Evolutionary conservation across 805 yeast species (phyloP).

Genomic region (Peterozyma toletana): DNA sequence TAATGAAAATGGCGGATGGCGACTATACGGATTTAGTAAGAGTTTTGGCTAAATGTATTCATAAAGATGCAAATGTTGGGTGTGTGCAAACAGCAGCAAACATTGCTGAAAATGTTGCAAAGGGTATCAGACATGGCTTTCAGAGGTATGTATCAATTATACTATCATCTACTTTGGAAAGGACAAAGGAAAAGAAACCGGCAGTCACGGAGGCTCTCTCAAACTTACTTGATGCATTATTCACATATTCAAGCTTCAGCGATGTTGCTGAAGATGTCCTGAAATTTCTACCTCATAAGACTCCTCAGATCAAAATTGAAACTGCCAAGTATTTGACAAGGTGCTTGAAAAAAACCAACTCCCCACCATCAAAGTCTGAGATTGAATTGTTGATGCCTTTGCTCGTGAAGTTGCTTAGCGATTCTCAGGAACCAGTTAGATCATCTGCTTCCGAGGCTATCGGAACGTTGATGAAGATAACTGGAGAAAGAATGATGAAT

Average conservation of each 20-base stretch:
- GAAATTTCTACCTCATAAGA: constrained; percentile 61
- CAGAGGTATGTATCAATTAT: constrained; percentile 44
- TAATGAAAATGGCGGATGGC: constrained; percentile 44
- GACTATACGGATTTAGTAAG: constrained; percentile 65
- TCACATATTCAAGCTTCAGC: constrained; percentile 37
- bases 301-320: constrained; percentile 76
- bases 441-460: constrained; percentile 68
- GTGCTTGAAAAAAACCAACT: constrained; percentile 45
- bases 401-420: constrained; percentile 61
- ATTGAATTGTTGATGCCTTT: constrained; percentile 48
- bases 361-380: constrained; percentile 44
- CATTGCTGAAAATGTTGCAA: constrained; percentile 51
- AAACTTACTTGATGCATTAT: constrained; percentile 58
- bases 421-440: constrained; percentile 80
- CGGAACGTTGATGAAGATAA: constrained; percentile 78
- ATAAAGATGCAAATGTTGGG: constrained; percentile 80
- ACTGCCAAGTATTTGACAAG: constrained; percentile 57
- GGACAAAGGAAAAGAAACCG: constrained; percentile 84
- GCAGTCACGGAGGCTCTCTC: constrained; percentile 68
- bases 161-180: constrained; percentile 60
- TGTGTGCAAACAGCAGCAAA: constrained; percentile 77
- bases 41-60: constrained; percentile 56
- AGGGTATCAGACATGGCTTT: constrained; percentile 56
- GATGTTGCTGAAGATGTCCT: constrained; percentile 57
- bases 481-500: constrained; percentile 64